These are phyloP conservation scores for Torulaspora quercuum DNA, from an alignment of 805 yeast genomes.

Conservation along the genomic window DNA sequence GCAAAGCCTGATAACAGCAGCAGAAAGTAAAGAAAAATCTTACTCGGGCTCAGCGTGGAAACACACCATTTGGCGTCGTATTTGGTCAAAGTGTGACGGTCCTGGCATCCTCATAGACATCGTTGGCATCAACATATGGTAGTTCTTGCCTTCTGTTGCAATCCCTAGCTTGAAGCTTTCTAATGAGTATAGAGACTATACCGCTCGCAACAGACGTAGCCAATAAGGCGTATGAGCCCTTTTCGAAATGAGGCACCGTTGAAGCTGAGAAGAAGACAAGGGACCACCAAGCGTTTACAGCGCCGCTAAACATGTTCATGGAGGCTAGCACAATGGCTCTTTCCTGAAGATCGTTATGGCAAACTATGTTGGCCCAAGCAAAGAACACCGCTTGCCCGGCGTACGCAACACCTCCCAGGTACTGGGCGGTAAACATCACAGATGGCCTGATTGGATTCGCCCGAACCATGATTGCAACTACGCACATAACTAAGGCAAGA, in stretches of 20 bases:
- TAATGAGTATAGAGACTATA: slow-evolving; percentile 41
- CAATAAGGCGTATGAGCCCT: slow-evolving; percentile 56
- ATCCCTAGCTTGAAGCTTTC: slow-evolving; percentile 44
- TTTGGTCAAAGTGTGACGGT: no score
- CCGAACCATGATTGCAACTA: slow-evolving; percentile 47
- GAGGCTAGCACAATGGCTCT: slow-evolving; percentile 62
- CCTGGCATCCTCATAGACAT: slow-evolving; percentile 23
- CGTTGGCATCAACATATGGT: slow-evolving; percentile 31
- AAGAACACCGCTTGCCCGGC: slow-evolving; percentile 61
- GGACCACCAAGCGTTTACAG: slow-evolving; percentile 66
- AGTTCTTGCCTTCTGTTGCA: slow-evolving; percentile 20
- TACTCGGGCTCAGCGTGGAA: no score
- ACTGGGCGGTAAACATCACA: slow-evolving; percentile 52
- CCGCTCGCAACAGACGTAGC: slow-evolving; percentile 48
- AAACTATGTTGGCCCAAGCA: slow-evolving; percentile 61
- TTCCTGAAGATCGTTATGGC: slow-evolving; percentile 57
- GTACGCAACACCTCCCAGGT: slow-evolving; percentile 50
- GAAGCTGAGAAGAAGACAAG: slow-evolving; percentile 50
- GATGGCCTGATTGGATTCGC: slow-evolving; percentile 39
- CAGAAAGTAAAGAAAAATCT: no score
- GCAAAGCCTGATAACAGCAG: no score
- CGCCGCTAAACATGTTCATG: slow-evolving; percentile 62
- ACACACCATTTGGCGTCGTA: no score
- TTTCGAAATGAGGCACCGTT: slow-evolving; percentile 48
- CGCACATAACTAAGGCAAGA: slow-evolving; percentile 42